Percentiles rank a stretch among this genome's conserved stretches.
Conservation (phyloP, 148 eudicot genomes). For the Bassia scoparia region DNA sequence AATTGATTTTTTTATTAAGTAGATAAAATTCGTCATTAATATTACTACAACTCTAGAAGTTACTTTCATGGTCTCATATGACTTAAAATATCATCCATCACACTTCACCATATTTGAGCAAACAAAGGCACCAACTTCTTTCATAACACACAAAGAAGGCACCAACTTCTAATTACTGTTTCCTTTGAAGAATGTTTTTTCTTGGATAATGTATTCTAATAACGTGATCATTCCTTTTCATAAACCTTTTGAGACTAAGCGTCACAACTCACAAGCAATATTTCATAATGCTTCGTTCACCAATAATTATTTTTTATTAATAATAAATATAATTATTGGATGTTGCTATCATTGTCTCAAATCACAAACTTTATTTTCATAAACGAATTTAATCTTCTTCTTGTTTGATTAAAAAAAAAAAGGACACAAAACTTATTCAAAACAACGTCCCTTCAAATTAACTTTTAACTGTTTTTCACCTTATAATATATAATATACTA, state of each 20-base stretch:
- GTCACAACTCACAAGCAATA: slow-evolving; percentile 1
- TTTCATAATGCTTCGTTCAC: neutral
- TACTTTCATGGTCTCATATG: neutral
- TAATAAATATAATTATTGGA: slow-evolving; percentile 12
- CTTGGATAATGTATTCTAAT: slow-evolving; percentile 1
- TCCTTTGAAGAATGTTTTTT: neutral
- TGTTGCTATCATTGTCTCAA: slow-evolving; percentile 21
- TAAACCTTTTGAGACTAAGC: neutral
- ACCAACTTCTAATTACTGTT: neutral
- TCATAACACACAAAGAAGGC: neutral
- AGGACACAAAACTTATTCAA: neutral
- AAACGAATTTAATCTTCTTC: neutral
- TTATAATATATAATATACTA: neutral
- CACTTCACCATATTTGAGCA: neutral
- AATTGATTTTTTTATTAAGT: too few species aligned
- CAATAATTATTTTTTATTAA: slow-evolving; percentile 18
- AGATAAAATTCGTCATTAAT: too few species aligned
- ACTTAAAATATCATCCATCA: neutral
- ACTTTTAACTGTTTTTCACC: slow-evolving; percentile 10
- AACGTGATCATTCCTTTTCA: neutral
- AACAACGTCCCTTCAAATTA: slow-evolving; percentile 7
- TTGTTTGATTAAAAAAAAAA: neutral
- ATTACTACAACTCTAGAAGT: too few species aligned
- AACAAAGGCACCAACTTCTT: neutral
- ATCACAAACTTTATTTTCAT: neutral